Evolutionary conservation across 108 stramenopile genomes (phyloP), one percentile per base, ranked within the genome.

Genomic region (Epithemia pelagica): DNA sequence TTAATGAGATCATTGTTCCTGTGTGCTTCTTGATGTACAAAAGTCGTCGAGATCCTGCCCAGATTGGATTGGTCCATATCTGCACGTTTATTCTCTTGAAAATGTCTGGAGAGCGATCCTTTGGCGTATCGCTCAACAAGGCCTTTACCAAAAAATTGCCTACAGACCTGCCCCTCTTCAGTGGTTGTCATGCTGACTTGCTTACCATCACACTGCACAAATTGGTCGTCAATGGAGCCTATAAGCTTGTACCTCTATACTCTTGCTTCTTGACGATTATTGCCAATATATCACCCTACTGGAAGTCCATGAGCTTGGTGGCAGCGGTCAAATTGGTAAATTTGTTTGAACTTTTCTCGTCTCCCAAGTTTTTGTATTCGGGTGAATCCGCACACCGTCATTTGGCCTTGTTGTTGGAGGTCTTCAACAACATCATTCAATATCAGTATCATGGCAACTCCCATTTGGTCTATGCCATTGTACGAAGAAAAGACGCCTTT

Each of bases 361-460:
- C 90, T 30, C 96, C 94, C 2, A 88, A 91, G 71, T 95, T 90
- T 61, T 65, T 98, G 33, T 95, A 90, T 67, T 82, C 78, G 1
- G 83, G 88, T n/a, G 94, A 97, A 58, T 83, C 83, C 52, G 96
- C 95, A 22, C 83, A 96, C 70, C 78, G 77, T 22, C 92, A 96
- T 65, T 75, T 98, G 60, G 92, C 90, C 0, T 77, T 96, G 22
- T 73, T 99, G 27, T 71, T 98, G 54, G 96, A 98, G 79, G 81
- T 96, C 56, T 97, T 98, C 78, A 96, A 97, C 83, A 99, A 99
- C 65, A 85, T 98, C 37, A 84, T 98, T 61, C 99, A 99, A 75
- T 99, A 99, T 59, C 99, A 99, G 77, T 99, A 92, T 71, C 84
- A 80, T 25, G 97, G 97, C 29, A 98, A 99, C 74, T 78, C 91